These are phyloP conservation scores for Arxiozyma bovina DNA, from an alignment of 1,139 yeast species.

Conservation along the genomic window DNA sequence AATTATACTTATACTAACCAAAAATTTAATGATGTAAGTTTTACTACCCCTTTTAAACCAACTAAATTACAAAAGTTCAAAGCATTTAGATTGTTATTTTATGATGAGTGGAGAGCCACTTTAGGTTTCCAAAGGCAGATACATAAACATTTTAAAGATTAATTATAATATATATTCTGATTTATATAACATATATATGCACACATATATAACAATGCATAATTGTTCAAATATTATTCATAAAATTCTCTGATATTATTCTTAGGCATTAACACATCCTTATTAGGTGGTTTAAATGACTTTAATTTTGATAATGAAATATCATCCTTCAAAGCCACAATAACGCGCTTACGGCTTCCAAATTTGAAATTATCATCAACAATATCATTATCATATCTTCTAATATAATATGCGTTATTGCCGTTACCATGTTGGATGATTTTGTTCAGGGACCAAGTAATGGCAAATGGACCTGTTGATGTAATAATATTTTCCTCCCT, in stretches of 20 bases:
- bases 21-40: conserved; percentile 22
- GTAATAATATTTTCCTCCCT: conserved; percentile 68
- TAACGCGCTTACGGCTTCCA: conserved; percentile 61
- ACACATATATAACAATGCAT: neutral
- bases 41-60: conserved; percentile 38
- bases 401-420: conserved; percentile 54
- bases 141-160: conserved; percentile 11
- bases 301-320: conserved; percentile 54
- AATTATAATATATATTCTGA: neutral
- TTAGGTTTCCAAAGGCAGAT: conserved; percentile 36
- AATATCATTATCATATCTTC: conserved; percentile 52
- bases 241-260: conserved; percentile 9
- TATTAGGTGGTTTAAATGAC: conserved; percentile 47
- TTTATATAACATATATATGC: neutral
- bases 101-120: conserved; percentile 51
- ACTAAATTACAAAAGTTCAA: conserved; percentile 46
- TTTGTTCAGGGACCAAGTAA: conserved; percentile 69
- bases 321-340: conserved; percentile 62
- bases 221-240: neutral
- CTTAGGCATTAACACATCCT: conserved; percentile 28
- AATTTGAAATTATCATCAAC: conserved; percentile 73
- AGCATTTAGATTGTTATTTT: conserved; percentile 56
- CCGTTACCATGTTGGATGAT: conserved; percentile 38
- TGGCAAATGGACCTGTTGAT: conserved; percentile 71
- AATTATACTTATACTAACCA: neutral